phyloP scores from a whole-genome alignment of 2,329 filamentous ascomycete species.

The Fusarium concolor region DNA sequence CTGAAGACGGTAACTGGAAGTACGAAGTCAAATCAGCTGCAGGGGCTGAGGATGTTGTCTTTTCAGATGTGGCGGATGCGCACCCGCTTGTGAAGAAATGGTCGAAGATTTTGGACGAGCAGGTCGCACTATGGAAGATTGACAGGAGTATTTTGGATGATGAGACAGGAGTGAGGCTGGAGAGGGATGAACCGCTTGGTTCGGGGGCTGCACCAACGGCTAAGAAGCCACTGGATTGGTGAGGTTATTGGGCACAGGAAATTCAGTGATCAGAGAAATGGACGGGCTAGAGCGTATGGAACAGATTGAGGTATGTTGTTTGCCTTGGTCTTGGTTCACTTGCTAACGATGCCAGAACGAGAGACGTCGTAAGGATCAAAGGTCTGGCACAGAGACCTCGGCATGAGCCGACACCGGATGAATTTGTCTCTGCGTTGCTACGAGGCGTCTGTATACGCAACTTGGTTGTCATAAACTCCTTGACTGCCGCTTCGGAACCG shows the following conservation, averaged over 20 bases:
- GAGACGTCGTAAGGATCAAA: not conserved
- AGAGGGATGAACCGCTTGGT: slow-evolving; percentile 46
- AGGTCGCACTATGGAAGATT: slow-evolving; percentile 52
- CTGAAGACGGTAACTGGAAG: slow-evolving; percentile 76
- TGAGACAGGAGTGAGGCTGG: slow-evolving; percentile 48
- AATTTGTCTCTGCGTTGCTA: not conserved
- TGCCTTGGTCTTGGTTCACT: not conserved
- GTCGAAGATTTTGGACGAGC: slow-evolving; percentile 55
- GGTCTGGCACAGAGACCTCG: not conserved
- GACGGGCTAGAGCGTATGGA: not conserved
- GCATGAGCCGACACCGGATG: not conserved
- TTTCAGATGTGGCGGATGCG: slow-evolving; percentile 71
- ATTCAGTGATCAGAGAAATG: not conserved
- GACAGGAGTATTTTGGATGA: slow-evolving; percentile 50
- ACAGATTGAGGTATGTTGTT: slow-evolving; percentile 6
- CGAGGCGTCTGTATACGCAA: not conserved
- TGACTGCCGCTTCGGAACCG: not conserved
- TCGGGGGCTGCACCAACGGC: slow-evolving; percentile 40
- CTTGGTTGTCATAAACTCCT: no score
- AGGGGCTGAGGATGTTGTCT: slow-evolving; percentile 60
- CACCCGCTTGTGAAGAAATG: slow-evolving; percentile 77
- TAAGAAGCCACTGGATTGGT: slow-evolving; percentile 56
- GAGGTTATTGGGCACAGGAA: slow-evolving; percentile 27
- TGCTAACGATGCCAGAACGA: not conserved
- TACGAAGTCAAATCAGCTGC: slow-evolving; percentile 63